These are phyloP conservation scores for Debaryomycetaceae sp. DNA, from an alignment of 1,139 yeast species.

Conservation along the genomic window DNA sequence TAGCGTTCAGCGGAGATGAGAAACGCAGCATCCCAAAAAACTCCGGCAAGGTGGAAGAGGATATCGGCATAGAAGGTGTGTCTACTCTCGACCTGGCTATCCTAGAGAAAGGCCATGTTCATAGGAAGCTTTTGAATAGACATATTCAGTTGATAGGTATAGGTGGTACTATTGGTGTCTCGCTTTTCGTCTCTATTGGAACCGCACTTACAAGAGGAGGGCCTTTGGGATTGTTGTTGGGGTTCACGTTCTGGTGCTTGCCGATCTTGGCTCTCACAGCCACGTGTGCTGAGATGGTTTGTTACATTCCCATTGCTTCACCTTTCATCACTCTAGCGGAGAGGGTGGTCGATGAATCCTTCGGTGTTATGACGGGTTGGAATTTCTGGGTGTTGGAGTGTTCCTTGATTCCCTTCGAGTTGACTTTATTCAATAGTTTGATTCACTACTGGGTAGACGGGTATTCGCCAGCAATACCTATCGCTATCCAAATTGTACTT, in stretches of 20 bases:
- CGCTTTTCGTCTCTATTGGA: slow-evolving; percentile 43
- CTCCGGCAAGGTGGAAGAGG: not conserved
- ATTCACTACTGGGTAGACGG: slow-evolving; percentile 77
- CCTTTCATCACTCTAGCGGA: slow-evolving; percentile 55
- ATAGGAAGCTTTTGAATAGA: slow-evolving; percentile 10
- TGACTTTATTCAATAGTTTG: slow-evolving; percentile 73
- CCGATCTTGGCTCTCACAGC: slow-evolving; percentile 61
- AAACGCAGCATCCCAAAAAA: not conserved
- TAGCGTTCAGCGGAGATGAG: not conserved
- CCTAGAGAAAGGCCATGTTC: not conserved
- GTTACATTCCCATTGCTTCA: slow-evolving; percentile 69
- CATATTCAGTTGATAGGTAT: slow-evolving; percentile 32
- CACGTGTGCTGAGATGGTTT: slow-evolving; percentile 79
- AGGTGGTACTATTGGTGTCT: slow-evolving; percentile 31
- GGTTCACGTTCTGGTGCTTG: slow-evolving; percentile 39
- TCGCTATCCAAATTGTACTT: slow-evolving; percentile 57
- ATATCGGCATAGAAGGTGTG: not conserved
- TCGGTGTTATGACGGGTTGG: slow-evolving; percentile 78
- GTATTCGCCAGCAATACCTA: slow-evolving; percentile 62
- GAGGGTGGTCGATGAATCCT: slow-evolving; percentile 59
- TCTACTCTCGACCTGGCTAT: not conserved
- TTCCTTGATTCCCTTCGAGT: slow-evolving; percentile 75
- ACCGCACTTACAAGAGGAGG: slow-evolving; percentile 41
- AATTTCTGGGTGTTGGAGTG: slow-evolving; percentile 77
- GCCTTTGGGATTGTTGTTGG: slow-evolving; percentile 42